Evolutionary conservation across 345 rosid species (phyloP).

Genomic region (Eucalyptus erythrocorys): DNA sequence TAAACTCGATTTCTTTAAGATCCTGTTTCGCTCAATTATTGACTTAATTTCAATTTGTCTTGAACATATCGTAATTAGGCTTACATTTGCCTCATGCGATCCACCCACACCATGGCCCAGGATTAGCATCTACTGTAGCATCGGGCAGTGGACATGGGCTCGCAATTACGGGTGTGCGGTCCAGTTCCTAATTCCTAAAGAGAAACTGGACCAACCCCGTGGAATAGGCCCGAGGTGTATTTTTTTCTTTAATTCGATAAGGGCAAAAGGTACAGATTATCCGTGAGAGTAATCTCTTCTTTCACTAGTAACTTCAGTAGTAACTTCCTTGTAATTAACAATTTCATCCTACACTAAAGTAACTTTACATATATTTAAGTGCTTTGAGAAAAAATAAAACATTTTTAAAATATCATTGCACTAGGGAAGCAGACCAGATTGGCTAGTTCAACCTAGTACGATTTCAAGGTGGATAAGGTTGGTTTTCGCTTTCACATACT

Average conservation of each 20-base stretch:
- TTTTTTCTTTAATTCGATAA: not conserved
- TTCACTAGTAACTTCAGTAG: not conserved
- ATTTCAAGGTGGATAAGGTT: not conserved
- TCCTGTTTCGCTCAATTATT: not conserved
- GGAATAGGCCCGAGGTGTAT: too few relatives aligned
- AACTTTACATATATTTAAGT: not conserved
- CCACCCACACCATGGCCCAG: not conserved
- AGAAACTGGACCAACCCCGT: rapidly evolving
- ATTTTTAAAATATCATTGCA: not conserved
- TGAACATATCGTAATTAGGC: not conserved
- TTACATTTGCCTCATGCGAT: not conserved
- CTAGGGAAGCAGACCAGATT: not conserved
- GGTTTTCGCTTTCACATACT: not conserved
- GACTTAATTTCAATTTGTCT: not conserved
- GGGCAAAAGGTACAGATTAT: not conserved
- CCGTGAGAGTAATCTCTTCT: not conserved
- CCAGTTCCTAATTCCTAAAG: not conserved
- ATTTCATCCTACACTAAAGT: not conserved
- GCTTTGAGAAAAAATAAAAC: not conserved
- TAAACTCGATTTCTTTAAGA: not conserved
- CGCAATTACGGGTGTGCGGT: not conserved
- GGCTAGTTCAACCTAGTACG: too few relatives aligned
- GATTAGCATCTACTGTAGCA: not conserved
- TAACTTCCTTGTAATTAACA: not conserved
- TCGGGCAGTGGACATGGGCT: not conserved